phyloP scores from a whole-genome alignment of 2,329 filamentous ascomycete species.

The Alternaria ventricosa region DNA sequence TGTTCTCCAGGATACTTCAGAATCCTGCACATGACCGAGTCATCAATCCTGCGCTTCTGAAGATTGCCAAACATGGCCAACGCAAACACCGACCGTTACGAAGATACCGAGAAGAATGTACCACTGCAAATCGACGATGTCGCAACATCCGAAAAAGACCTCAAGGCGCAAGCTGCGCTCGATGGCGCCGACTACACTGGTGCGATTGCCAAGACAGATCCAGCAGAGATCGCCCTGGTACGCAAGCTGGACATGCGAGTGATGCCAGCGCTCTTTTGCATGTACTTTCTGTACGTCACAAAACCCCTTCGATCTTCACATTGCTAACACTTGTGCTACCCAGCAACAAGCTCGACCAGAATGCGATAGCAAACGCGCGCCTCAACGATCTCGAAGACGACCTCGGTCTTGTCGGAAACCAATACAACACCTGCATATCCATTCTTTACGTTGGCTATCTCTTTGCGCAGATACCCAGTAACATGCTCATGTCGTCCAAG shows the following conservation, averaged over 20 bases:
- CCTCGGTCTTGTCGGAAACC: conserved; percentile 54
- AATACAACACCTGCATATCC: conserved; percentile 65
- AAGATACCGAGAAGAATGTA: conserved; percentile 24
- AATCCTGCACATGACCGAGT: background rate
- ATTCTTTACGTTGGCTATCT: conserved; percentile 63
- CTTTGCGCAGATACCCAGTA: conserved; percentile 49
- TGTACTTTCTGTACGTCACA: conserved; percentile 49
- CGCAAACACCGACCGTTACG: background rate
- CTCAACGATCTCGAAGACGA: conserved; percentile 39
- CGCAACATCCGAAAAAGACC: conserved; percentile 2
- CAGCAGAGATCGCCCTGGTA: conserved; percentile 33
- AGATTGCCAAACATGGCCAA: conserved; percentile 13
- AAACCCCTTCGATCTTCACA: background rate
- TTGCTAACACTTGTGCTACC: background rate
- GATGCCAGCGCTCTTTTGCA: conserved; percentile 35
- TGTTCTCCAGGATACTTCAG: background rate
- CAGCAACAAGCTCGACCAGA: conserved; percentile 60
- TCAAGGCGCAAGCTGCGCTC: background rate
- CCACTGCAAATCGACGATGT: conserved; percentile 27
- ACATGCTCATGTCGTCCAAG: conserved; percentile 51
- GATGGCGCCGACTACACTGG: conserved; percentile 29
- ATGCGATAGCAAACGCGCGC: conserved; percentile 66
- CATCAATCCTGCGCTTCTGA: background rate
- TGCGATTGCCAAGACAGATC: conserved; percentile 31
- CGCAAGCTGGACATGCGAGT: conserved; percentile 34